Conservation (phyloP, 345 rosid species). For the Hibiscus trionum region DNA sequence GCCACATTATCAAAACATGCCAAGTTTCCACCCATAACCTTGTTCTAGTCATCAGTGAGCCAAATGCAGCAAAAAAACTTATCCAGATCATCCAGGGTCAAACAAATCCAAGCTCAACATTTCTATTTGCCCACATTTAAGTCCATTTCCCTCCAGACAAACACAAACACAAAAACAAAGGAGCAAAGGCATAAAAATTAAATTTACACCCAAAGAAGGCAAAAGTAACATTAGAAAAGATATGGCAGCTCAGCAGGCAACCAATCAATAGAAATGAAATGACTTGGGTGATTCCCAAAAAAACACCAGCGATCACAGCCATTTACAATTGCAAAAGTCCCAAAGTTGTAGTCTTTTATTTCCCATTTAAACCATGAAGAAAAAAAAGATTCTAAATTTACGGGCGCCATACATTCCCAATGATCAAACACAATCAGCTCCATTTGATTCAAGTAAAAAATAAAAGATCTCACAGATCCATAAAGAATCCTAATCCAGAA, state of each 20-base stretch:
- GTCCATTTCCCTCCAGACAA: background rate
- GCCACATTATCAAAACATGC: background rate
- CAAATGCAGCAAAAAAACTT: background rate
- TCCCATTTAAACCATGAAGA: background rate
- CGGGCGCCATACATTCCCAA: background rate
- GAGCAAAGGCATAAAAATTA: background rate
- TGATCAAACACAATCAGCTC: background rate
- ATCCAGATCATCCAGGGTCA: background rate
- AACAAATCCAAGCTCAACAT: background rate
- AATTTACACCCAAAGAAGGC: background rate
- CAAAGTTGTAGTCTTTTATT: background rate
- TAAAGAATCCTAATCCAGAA: slow-evolving; percentile 2
- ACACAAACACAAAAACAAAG: background rate
- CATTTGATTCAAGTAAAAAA: background rate
- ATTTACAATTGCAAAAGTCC: background rate
- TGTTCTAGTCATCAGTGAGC: background rate
- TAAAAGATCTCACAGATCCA: slow-evolving; percentile 18
- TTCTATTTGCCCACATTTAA: background rate
- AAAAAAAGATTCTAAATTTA: background rate
- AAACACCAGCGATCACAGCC: background rate
- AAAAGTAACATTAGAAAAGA: background rate
- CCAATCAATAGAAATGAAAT: background rate
- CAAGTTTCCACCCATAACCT: background rate
- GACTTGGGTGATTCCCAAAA: background rate
- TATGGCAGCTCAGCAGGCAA: background rate